phyloP scores from a whole-genome alignment of 2,329 filamentous ascomycete species.

The Paracoccidioides brasiliensis region DNA sequence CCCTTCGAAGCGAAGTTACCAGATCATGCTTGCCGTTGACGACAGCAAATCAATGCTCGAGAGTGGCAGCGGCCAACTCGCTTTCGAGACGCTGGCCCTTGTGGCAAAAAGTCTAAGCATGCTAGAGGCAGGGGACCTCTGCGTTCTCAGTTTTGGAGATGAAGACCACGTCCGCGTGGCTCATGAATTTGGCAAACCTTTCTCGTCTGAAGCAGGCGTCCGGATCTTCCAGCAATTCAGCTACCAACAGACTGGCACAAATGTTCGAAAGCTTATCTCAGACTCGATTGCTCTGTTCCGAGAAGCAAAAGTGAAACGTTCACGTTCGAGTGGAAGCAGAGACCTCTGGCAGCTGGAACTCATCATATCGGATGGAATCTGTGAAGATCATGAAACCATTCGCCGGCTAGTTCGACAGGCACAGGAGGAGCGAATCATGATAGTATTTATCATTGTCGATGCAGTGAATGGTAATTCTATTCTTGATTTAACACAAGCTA shows the following conservation, averaged over 20 bases:
- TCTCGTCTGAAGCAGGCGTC: conserved; percentile 69
- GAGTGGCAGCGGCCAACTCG: conserved; percentile 59
- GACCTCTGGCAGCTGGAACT: conserved; percentile 94
- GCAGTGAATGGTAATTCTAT: conserved; percentile 46
- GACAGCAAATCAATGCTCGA: conserved; percentile 93
- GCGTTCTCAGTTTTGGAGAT: conserved; percentile 77
- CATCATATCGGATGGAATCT: conserved; percentile 87
- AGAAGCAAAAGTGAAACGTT: conserved; percentile 52
- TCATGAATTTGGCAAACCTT: conserved; percentile 72
- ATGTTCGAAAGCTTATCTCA: conserved; percentile 66
- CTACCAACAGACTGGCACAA: conserved; percentile 74
- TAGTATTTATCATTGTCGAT: conserved; percentile 96
- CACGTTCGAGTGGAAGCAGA: conserved; percentile 36
- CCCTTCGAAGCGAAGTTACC: conserved; percentile 87
- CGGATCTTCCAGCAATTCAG: conserved; percentile 71
- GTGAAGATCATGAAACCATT: conserved; percentile 76
- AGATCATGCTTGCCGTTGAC: conserved; percentile 94
- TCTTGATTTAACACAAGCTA: conserved; percentile 74
- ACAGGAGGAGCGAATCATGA: conserved; percentile 88
- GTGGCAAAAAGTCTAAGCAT: conserved; percentile 76
- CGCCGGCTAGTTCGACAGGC: conserved; percentile 72
- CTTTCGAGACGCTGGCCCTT: conserved; percentile 88
- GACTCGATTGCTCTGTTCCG: conserved; percentile 72
- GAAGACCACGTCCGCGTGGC: conserved; percentile 60
- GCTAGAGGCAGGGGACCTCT: conserved; percentile 90